Evolutionary conservation across 208 protist genomes (phyloP).

Genomic region (Porcisia hertigi): DNA sequence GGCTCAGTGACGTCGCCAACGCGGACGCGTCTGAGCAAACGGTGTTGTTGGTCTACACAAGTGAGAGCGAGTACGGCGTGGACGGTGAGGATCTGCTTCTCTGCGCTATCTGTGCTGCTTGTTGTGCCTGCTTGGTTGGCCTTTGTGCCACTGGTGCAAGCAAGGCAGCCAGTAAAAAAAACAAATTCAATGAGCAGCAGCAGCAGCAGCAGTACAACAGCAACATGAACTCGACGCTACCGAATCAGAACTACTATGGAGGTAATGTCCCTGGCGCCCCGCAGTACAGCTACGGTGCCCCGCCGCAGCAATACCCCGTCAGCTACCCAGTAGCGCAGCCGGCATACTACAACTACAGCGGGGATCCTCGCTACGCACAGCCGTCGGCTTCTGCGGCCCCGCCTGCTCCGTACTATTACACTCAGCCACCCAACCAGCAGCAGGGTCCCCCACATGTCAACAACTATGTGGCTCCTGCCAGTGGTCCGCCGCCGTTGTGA

Average conservation of each 20-base stretch:
- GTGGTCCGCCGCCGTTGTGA: conserved; percentile 4
- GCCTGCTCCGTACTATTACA: conserved; percentile 5
- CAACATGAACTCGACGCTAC: too few relatives aligned
- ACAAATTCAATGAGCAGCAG: background rate
- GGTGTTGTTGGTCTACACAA: conserved; percentile 21
- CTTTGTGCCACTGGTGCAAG: conserved; percentile 14
- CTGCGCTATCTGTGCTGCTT: conserved; percentile 14
- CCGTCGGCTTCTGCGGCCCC: background rate
- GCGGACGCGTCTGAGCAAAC: conserved; percentile 4
- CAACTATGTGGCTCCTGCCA: background rate
- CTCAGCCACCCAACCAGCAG: background rate
- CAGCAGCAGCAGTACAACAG: conserved; percentile 15
- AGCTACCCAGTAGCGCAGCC: conserved; percentile 27
- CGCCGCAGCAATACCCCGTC: conserved; percentile 17
- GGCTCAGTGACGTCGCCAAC: background rate
- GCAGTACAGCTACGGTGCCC: conserved; percentile 18
- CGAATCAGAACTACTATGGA: conserved; percentile 8
- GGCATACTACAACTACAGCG: conserved; percentile 36
- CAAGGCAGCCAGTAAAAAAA: background rate
- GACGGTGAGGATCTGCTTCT: conserved; percentile 15
- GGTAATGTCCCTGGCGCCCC: background rate
- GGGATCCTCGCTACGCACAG: conserved; percentile 10
- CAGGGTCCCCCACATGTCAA: background rate
- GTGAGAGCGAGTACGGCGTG: conserved; percentile 19
- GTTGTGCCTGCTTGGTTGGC: conserved; percentile 19